A percentile compares a stretch with the other conserved stretches of the same genome.
Evolutionary conservation across 75 land plant genomes (phyloP).

Genomic region (Azolla pinnata): DNA sequence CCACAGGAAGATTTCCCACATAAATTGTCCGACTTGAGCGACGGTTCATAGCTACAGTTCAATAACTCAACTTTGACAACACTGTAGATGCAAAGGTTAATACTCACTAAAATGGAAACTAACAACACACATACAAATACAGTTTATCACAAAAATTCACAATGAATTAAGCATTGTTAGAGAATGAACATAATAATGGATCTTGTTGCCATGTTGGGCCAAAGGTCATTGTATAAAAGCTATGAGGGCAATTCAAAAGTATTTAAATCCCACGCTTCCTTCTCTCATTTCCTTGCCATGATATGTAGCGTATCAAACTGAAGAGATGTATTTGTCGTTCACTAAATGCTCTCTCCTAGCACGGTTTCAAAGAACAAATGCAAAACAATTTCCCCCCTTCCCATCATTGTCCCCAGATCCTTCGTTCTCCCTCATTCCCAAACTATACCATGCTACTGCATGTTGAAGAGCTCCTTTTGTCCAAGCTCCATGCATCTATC

Average conservation of each 20-base stretch:
- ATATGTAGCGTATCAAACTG: conserved; percentile 10
- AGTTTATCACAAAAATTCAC: background rate
- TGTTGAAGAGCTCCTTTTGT: conserved; percentile 22
- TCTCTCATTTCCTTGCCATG: conserved; percentile 11
- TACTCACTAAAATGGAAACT: background rate
- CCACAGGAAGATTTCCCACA: conserved; percentile 39
- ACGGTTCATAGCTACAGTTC: conserved; percentile 28
- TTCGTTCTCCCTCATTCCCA: conserved; percentile 14
- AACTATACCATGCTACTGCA: conserved; percentile 8
- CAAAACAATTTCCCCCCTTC: conserved; percentile 7
- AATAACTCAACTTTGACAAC: background rate
- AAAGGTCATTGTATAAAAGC: conserved; percentile 15
- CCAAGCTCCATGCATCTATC: conserved; percentile 36
- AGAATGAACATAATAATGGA: conserved; percentile 6
- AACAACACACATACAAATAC: background rate
- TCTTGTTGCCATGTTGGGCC: background rate
- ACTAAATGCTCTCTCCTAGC: conserved; percentile 12
- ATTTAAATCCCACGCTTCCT: conserved; percentile 17
- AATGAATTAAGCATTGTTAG: background rate
- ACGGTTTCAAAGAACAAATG: conserved; percentile 1
- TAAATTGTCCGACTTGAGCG: conserved; percentile 45
- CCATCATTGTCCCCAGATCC: conserved; percentile 9
- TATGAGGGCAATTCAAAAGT: conserved; percentile 2
- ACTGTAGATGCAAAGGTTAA: background rate
- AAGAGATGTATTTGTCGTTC: background rate